Evolutionary conservation across 1,284 basidiomycete genomes (phyloP), one percentile per base, ranked within the genome.

Genomic region (Cryptococcus sp.): DNA sequence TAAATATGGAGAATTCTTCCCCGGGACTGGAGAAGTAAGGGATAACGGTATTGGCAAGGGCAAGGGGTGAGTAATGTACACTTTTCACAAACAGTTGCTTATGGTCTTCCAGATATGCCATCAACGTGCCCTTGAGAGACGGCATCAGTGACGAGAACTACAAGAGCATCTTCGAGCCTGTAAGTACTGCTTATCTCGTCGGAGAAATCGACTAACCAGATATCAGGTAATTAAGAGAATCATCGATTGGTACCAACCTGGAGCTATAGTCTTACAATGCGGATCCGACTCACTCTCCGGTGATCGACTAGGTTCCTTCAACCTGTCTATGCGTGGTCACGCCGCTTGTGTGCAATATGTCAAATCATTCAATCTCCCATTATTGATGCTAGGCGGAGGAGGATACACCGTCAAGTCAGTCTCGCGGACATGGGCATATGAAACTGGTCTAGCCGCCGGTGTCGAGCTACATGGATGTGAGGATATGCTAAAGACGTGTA

Each of bases 391-490:
- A 7, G 96, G 96, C 23, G 96, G 96, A 15, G 96, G 96, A 6
- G 96, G 96, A 0, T 99, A 99, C 76, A 99, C 96, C 1, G 97
- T 99, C 84, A 87, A 95, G 49, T 97, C 97, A 60, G 96, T 98
- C 58, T 91, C 89, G 62, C 84, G 96, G 49, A 90, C 90, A 7
- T 99, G 96, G 96, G 95, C 96, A 14, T 98, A 86, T 72, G 96
- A 99, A 78, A 99, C 96, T 1, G 96, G 96, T 14, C 78, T 98
- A 37, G 96, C 95, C 4, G 93, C 94, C 10, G 96, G 96, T 8
- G 89, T 96, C 31, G 91, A 98, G 73, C 83, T 98, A 5, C 88
- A 86, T 47, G 82, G 86, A 63, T 44, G 34, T 23, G 36, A 32
- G 11, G 51, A 7, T 54, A 50, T 23, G 23, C 35, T 11, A 44